These are phyloP conservation scores for Neurospora africana DNA, from an alignment of 495 filamentous ascomycete genomes.

Conservation along the genomic window DNA sequence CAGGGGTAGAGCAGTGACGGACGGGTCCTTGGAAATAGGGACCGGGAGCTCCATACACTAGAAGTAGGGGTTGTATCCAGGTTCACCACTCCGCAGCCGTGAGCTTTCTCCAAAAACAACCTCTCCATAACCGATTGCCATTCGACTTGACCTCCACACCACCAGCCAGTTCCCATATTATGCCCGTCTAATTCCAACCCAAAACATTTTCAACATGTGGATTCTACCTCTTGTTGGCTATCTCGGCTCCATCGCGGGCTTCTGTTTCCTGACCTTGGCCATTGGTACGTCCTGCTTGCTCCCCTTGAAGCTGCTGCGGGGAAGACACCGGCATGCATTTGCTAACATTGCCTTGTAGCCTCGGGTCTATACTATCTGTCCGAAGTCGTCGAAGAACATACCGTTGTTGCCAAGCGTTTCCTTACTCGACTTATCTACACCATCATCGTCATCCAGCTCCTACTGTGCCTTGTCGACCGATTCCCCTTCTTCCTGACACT, in stretches of 20 bases:
- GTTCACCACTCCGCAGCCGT: neutral
- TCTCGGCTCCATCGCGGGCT: constrained; percentile 75
- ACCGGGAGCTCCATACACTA: neutral
- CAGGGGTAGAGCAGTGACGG: neutral
- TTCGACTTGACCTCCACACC: neutral
- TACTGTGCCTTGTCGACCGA: constrained; percentile 70
- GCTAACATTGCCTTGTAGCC: constrained; percentile 38
- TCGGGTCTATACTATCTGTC: constrained; percentile 97
- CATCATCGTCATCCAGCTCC: constrained; percentile 62
- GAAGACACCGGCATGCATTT: neutral
- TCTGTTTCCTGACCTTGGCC: constrained; percentile 83
- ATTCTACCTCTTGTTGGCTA: constrained; percentile 86
- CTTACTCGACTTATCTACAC: constrained; percentile 76
- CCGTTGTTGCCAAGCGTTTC: constrained; percentile 76
- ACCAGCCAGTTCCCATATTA: neutral
- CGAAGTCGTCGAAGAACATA: constrained; percentile 95
- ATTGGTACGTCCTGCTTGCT: constrained; percentile 59
- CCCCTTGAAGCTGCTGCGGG: neutral
- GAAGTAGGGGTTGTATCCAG: neutral
- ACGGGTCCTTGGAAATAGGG: neutral
- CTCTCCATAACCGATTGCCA: neutral
- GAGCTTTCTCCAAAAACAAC: neutral
- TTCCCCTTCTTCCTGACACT: constrained; percentile 67
- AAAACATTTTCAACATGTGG: constrained; percentile 53
- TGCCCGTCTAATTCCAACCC: neutral